Evolutionary conservation across 257 asterid genomes (phyloP).

Genomic region (Orobanche coerulescens): DNA sequence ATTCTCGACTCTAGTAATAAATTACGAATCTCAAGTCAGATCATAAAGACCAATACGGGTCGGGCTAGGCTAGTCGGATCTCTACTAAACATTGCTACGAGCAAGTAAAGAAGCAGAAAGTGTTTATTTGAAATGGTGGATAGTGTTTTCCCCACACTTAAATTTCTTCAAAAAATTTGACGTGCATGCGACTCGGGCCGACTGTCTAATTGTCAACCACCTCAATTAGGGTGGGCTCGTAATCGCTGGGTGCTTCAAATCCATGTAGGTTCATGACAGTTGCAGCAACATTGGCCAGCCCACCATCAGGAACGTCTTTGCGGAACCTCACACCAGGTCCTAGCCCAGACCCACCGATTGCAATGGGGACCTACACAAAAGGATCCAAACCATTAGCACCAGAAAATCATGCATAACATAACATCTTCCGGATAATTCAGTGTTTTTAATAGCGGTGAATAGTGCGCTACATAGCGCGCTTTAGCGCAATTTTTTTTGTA

Average conservation of each 20-base stretch:
- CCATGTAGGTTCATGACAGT: constrained; percentile 93
- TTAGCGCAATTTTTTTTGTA: too few relatives aligned
- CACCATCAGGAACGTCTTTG: constrained; percentile 63
- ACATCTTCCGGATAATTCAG: too few relatives aligned
- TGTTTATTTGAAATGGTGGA: constrained; percentile 21
- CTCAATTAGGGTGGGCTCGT: constrained; percentile 90
- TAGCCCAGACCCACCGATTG: constrained; percentile 97
- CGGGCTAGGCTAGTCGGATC: too few relatives aligned
- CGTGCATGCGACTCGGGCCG: not conserved
- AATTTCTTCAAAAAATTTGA: constrained; percentile 23
- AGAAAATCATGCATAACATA: not conserved
- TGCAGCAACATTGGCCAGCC: constrained; percentile 95
- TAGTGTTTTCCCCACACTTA: not conserved
- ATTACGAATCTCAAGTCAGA: too few relatives aligned
- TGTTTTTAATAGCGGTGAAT: too few relatives aligned
- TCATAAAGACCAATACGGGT: too few relatives aligned
- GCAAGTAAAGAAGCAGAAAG: not conserved
- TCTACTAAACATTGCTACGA: too few relatives aligned
- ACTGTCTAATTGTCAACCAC: constrained; percentile 52
- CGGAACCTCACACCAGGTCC: constrained; percentile 79
- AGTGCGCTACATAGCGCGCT: too few relatives aligned
- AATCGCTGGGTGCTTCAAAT: constrained; percentile 75
- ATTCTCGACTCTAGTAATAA: too few relatives aligned
- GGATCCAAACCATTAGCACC: not conserved
- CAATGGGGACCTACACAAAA: constrained; percentile 66